These are phyloP conservation scores for Gyromitra esculenta DNA, from an alignment of 2,329 filamentous ascomycete species.

Conservation along the genomic window DNA sequence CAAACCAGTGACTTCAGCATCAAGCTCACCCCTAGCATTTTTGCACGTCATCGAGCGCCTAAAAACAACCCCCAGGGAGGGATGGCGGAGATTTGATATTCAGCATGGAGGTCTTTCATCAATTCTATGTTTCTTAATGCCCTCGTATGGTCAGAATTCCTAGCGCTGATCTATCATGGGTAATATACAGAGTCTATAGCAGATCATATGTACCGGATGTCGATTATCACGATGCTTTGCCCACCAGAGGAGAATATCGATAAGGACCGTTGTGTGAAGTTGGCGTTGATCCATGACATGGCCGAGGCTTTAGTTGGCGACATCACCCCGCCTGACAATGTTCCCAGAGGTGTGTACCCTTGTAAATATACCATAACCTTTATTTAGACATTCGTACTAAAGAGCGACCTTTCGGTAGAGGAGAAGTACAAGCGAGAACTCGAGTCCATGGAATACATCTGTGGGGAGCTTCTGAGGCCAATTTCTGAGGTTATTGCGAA, in stretches of 20 bases:
- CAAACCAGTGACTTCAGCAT: constrained; percentile 69
- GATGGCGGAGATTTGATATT: constrained; percentile 91
- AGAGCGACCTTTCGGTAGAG: constrained; percentile 54
- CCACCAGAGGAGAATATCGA: constrained; percentile 75
- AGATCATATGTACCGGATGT: constrained; percentile 99
- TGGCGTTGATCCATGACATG: constrained; percentile 98
- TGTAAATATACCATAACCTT: background rate
- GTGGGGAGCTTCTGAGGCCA: constrained; percentile 74
- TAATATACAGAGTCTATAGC: constrained; percentile 78
- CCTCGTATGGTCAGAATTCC: constrained; percentile 25
- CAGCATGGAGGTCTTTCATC: constrained; percentile 56
- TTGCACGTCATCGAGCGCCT: constrained; percentile 93
- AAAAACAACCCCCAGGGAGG: constrained; percentile 96
- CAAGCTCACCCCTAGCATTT: constrained; percentile 82
- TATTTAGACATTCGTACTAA: constrained; percentile 14
- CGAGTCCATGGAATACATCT: constrained; percentile 91
- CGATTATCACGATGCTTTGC: constrained; percentile 91
- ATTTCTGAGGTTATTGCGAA: constrained; percentile 78
- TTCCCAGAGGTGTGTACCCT: constrained; percentile 69
- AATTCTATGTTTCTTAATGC: constrained; percentile 47
- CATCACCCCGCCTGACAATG: constrained; percentile 90
- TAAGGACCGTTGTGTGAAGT: constrained; percentile 89
- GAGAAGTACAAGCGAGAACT: constrained; percentile 91
- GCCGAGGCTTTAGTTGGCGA: constrained; percentile 94
- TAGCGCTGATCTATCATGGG: constrained; percentile 4